Conservation (phyloP, 495 filamentous ascomycete genomes). For the Podospora conica region DNA sequence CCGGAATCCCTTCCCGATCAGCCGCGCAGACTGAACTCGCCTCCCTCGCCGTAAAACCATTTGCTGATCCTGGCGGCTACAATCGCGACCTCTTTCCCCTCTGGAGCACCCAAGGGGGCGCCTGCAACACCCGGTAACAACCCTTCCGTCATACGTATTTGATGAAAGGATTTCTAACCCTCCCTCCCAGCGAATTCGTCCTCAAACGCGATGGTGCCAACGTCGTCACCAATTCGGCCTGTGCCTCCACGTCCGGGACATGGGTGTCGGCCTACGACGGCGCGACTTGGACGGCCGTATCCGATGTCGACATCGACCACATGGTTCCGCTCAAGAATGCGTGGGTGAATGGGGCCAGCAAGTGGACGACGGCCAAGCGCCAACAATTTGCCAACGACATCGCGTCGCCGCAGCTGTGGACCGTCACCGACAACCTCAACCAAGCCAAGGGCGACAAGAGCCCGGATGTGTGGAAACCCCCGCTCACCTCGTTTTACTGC, state of each 20-base stretch:
- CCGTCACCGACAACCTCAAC: conserved; percentile 72
- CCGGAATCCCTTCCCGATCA: conserved; percentile 49
- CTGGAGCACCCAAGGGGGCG: conserved; percentile 57
- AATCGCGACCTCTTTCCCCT: conserved; percentile 55
- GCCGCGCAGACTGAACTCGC: conserved; percentile 48
- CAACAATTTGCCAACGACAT: conserved; percentile 73
- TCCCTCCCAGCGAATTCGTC: conserved; percentile 61
- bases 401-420: conserved; percentile 60
- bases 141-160: too few relatives aligned
- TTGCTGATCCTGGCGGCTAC: conserved; percentile 48
- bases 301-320: conserved; percentile 71
- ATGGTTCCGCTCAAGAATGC: conserved; percentile 68
- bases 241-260: conserved; percentile 50
- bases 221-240: conserved; percentile 46
- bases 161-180: too few relatives aligned
- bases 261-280: conserved; percentile 79
- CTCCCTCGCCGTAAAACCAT: conserved; percentile 41
- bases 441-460: conserved; percentile 59
- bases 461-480: conserved; percentile 70
- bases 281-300: conserved; percentile 56
- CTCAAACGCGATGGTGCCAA: conserved; percentile 60
- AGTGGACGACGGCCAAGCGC: conserved; percentile 57
- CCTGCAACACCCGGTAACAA: conserved; percentile 48
- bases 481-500: conserved; percentile 59
- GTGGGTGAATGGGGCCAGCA: conserved; percentile 56